A percentile compares a stretch with the other conserved stretches of the same genome.
Evolutionary conservation across 371 early-diverging fungal species (phyloP).

Genomic region (Mucor piriformis): DNA sequence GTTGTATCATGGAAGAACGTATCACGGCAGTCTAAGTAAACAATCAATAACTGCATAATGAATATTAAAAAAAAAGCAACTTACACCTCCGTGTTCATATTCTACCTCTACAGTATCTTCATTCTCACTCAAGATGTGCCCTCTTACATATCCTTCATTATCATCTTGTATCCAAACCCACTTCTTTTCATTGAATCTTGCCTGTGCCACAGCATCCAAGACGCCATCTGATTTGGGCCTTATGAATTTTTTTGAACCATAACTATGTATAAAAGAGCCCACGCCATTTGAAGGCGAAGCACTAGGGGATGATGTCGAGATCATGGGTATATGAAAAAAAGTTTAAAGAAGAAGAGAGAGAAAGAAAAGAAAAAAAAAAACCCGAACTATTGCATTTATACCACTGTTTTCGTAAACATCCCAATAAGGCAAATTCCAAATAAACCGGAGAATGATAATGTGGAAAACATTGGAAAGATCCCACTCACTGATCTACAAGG

Average conservation of each 20-base stretch:
- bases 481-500: too few species aligned
- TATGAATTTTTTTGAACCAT: conserved; percentile 50
- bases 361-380: conserved; percentile 2
- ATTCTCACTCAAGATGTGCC: conserved; percentile 6
- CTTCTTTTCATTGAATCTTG: conserved; percentile 26
- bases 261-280: conserved; percentile 52
- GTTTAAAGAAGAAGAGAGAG: conserved; percentile 2
- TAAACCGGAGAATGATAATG: conserved; percentile 1
- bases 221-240: conserved; percentile 45
- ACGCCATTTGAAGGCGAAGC: conserved; percentile 18
- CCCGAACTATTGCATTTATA: conserved; percentile 1
- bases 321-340: conserved; percentile 3
- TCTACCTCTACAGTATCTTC: conserved; percentile 17
- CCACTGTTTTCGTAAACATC: conserved; percentile 16
- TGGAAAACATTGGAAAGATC: not conserved
- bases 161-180: conserved; percentile 22
- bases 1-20: conserved; percentile 68
- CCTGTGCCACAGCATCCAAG: conserved; percentile 72
- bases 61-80: not conserved
- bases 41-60: not conserved
- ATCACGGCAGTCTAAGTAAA: conserved; percentile 15
- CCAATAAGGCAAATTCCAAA: conserved; percentile 23
- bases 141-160: conserved; percentile 12
- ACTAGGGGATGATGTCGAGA: conserved; percentile 7
- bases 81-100: conserved; percentile 16